Evolutionary conservation across 441 rosid genomes (phyloP), one percentile per base, ranked within the genome.

Genomic region (Populus hybrid): DNA sequence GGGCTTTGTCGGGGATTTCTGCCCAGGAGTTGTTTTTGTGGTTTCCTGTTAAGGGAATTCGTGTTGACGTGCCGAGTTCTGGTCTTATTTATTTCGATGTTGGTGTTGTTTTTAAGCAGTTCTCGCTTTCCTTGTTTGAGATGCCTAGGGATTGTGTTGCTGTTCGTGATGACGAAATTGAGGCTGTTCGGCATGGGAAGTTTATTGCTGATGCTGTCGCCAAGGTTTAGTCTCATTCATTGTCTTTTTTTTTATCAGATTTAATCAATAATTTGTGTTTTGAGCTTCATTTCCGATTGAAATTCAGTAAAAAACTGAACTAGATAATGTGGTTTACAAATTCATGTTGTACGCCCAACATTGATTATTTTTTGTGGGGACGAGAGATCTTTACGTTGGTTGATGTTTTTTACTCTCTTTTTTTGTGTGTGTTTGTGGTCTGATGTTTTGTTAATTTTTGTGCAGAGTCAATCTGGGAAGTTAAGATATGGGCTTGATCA

Each of bases 81-180:
- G 99, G 99, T 3, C 78, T 96, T n/a, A 96, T 96, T 5, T 88
- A 90, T 81, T 96, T 96, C 71, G 97, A 96, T 65, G 97, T 94
- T 16, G 97, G 98, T 61, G 97, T 94, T 70, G 91, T 94, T 77
- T 85, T 14, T 24, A 94, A 96, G 84, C 98, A 94, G 78, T 94
- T 90, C 73, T 84, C 97, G 0, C 76, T 96, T 81, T 96, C 99
- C 40, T 70, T 94, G 78, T 96, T 96, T 21, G 98, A 96, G 75
- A 87, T 91, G 23, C 97, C 98, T 0, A 87, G 88, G 46, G 98
- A 91, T 63, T 96, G 99, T 63, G 66, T 63, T 63, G 91, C 89
- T 14, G 90, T 75, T 70, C 59, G 46, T 34, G 81, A 82, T 76
- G 81, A 75, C n/a, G 82, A 68, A 11, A 10, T 36, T 34, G 81